phyloP scores from a whole-genome alignment of 768 basidiomycete species.

The Rhodocollybia butyracea region DNA sequence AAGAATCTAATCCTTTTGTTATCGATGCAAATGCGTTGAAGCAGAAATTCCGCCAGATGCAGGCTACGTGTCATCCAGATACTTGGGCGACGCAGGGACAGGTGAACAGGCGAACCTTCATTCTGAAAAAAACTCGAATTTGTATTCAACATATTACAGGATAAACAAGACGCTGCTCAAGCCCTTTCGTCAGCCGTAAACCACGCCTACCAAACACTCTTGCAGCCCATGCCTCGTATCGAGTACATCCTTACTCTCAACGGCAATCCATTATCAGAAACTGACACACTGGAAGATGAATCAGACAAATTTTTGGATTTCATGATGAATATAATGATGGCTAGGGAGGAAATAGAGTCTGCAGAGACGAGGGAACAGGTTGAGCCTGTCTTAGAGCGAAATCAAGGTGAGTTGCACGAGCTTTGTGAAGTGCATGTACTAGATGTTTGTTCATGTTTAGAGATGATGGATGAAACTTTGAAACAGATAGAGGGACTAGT shows the following conservation, averaged over 20 bases:
- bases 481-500: constrained; percentile 47
- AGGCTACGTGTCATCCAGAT: constrained; percentile 84
- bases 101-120: constrained; percentile 33
- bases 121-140: neutral
- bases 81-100: constrained; percentile 68
- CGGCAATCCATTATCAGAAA: constrained; percentile 57
- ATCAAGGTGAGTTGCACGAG: constrained; percentile 40
- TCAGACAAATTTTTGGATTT: too few relatives aligned
- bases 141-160: constrained; percentile 28
- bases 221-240: constrained; percentile 69
- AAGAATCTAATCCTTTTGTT: constrained; percentile 65
- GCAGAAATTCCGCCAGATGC: constrained; percentile 64
- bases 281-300: constrained; percentile 68
- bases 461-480: constrained; percentile 45
- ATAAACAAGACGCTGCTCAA: constrained; percentile 57
- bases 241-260: constrained; percentile 77
- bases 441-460: constrained; percentile 32
- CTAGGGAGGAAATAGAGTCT: constrained; percentile 72
- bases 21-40: constrained; percentile 62
- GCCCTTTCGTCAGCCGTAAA: constrained; percentile 75
- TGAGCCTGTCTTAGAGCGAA: constrained; percentile 46
- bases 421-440: neutral
- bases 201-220: constrained; percentile 74
- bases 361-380: constrained; percentile 49
- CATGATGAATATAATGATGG: constrained; percentile 76